A percentile compares a stretch with the other conserved stretches of the same genome.
phyloP scores from a whole-genome alignment of 176 grass and related monocot species.

The Bonia amplexicaulis region DNA sequence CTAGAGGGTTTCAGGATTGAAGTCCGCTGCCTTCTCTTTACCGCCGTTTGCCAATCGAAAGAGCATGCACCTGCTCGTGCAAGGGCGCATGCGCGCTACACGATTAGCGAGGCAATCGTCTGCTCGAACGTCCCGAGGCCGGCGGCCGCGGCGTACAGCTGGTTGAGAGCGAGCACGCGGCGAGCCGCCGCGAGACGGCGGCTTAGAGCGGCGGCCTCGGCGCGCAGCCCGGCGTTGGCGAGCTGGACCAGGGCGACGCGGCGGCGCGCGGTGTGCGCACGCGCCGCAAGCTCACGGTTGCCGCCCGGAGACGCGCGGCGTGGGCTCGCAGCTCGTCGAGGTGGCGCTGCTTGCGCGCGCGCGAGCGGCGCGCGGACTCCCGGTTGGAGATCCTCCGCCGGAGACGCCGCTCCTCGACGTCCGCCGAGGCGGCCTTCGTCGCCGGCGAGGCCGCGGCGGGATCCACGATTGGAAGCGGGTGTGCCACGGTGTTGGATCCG shows the following conservation, averaged over 20 bases:
- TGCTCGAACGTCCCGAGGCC: constrained; percentile 33
- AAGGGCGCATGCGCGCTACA: constrained; percentile 3
- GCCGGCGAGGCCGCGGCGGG: background rate
- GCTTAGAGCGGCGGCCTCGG: constrained; percentile 35
- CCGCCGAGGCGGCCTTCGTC: background rate
- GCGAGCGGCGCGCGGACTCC: constrained; percentile 68
- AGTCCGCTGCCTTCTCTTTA: background rate
- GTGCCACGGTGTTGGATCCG: background rate
- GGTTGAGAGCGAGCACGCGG: constrained; percentile 17
- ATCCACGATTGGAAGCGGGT: background rate
- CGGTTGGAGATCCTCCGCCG: constrained; percentile 81
- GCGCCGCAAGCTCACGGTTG: constrained; percentile 34
- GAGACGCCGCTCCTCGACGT: constrained; percentile 31
- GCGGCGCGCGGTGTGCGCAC: background rate
- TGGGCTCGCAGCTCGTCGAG: constrained; percentile 39
- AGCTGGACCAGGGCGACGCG: constrained; percentile 3
- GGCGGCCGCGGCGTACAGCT: constrained; percentile 17
- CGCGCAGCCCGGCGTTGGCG: constrained; percentile 39
- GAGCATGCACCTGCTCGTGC: background rate
- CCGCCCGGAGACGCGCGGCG: constrained; percentile 16
- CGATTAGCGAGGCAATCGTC: constrained; percentile 51
- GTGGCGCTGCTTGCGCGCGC: constrained; percentile 62
- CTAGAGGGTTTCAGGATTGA: background rate
- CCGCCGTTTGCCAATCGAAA: background rate
- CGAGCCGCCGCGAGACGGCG: constrained; percentile 31